Percentiles rank a stretch among this genome's conserved stretches.
Evolutionary conservation across 2,329 filamentous ascomycete genomes (phyloP).

Genomic region (Didymella exigua): DNA sequence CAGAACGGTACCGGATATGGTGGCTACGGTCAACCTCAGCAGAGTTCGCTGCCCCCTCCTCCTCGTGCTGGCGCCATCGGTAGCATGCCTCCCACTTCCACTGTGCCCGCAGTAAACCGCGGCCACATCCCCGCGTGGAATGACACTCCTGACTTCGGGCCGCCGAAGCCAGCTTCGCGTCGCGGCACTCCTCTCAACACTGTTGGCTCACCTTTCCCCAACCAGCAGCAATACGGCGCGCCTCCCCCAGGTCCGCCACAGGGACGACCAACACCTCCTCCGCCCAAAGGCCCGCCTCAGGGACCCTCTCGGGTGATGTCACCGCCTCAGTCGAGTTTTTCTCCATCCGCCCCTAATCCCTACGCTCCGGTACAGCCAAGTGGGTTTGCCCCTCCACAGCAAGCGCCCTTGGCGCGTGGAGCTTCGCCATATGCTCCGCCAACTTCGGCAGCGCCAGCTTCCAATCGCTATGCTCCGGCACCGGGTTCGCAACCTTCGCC

Average conservation of each 20-base stretch:
- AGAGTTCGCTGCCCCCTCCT: constrained; percentile 59
- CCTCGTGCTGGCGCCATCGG: constrained; percentile 63
- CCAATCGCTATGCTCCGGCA: constrained; percentile 68
- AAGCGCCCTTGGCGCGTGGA: constrained; percentile 71
- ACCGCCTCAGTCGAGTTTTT: constrained; percentile 59
- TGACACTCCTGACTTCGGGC: constrained; percentile 81
- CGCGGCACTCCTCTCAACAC: constrained; percentile 74
- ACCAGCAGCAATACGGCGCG: constrained; percentile 57
- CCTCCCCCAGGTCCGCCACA: constrained; percentile 63
- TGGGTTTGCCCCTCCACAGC: constrained; percentile 54
- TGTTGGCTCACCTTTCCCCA: constrained; percentile 77
- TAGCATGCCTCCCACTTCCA: constrained; percentile 63
- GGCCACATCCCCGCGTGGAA: constrained; percentile 88
- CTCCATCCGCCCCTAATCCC: constrained; percentile 56
- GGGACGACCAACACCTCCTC: constrained; percentile 70
- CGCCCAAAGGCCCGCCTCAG: constrained; percentile 71
- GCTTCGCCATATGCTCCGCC: constrained; percentile 87
- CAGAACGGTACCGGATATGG: constrained; percentile 50
- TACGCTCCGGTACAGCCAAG: constrained; percentile 64
- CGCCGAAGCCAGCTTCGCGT: constrained; percentile 71
- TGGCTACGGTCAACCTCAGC: constrained; percentile 53
- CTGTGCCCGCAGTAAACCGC: constrained; percentile 68
- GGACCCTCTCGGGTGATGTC: constrained; percentile 66
- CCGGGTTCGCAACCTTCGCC: constrained; percentile 60
- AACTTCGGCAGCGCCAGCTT: constrained; percentile 67